Percentiles rank a stretch among this genome's conserved stretches.
phyloP scores from a whole-genome alignment of 2,329 filamentous ascomycete genomes.

The Ascochyta pisi region DNA sequence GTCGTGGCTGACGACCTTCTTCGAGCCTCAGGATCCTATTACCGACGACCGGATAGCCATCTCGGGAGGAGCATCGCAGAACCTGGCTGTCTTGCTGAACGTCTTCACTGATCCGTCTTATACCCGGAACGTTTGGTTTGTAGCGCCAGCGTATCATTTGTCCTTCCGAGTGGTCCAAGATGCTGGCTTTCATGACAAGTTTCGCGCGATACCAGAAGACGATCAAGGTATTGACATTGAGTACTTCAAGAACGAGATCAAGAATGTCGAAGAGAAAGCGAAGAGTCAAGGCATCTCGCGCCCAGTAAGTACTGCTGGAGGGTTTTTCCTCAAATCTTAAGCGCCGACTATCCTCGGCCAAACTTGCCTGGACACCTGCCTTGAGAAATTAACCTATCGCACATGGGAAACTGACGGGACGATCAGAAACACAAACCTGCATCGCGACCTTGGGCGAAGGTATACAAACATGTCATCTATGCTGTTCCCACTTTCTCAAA shows the following conservation, averaged over 20 bases:
- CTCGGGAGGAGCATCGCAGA: slow-evolving; percentile 85
- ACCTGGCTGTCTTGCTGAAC: slow-evolving; percentile 76
- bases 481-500: slow-evolving; percentile 88
- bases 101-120: slow-evolving; percentile 80
- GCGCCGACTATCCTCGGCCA: neutral
- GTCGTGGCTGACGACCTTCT: slow-evolving; percentile 72
- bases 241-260: slow-evolving; percentile 61
- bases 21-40: slow-evolving; percentile 56
- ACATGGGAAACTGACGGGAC: slow-evolving; percentile 17
- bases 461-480: slow-evolving; percentile 89
- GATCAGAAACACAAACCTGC: slow-evolving; percentile 61
- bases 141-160: slow-evolving; percentile 84
- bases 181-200: slow-evolving; percentile 69
- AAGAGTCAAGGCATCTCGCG: slow-evolving; percentile 46
- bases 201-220: slow-evolving; percentile 78
- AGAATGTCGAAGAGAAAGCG: slow-evolving; percentile 57
- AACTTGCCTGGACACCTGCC: neutral
- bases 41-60: slow-evolving; percentile 72
- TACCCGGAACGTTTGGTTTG: slow-evolving; percentile 79
- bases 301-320: slow-evolving; percentile 49
- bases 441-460: slow-evolving; percentile 68
- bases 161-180: slow-evolving; percentile 86
- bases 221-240: slow-evolving; percentile 76
- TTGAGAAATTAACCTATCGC: too few species aligned
- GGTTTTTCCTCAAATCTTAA: neutral